Percentiles rank a stretch among this genome's conserved stretches.
These are phyloP conservation scores for Lachancea lanzarotensis DNA, from an alignment of 805 yeast genomes.

Conservation along the genomic window DNA sequence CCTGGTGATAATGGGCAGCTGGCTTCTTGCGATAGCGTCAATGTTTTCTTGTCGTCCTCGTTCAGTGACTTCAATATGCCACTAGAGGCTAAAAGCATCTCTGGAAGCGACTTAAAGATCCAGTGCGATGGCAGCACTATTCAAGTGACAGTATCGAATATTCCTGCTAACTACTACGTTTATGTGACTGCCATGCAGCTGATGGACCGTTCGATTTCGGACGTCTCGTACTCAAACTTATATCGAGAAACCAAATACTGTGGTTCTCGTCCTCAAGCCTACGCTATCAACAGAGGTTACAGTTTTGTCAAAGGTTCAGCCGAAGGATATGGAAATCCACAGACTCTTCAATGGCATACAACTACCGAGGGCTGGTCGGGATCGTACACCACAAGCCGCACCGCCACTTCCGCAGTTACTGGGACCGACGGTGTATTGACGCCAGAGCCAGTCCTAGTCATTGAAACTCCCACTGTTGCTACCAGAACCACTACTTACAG, in stretches of 20 bases:
- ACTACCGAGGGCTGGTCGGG: constrained; percentile 10
- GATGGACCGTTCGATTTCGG: constrained; percentile 2
- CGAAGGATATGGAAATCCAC: not conserved
- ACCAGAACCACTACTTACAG: constrained; percentile 6
- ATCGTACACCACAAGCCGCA: constrained; percentile 1
- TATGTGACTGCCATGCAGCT: constrained; percentile 11
- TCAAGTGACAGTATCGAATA: constrained; percentile 8
- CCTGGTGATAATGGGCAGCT: constrained; percentile 10
- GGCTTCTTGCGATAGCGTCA: constrained; percentile 10
- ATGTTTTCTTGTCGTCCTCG: constrained; percentile 8
- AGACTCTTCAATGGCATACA: constrained; percentile 2
- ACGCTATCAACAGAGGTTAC: not conserved
- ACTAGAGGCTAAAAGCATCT: constrained; percentile 8
- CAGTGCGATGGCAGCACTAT: constrained; percentile 10
- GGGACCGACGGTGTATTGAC: constrained; percentile 14
- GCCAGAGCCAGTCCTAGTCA: constrained; percentile 10
- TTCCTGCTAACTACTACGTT: constrained; percentile 11
- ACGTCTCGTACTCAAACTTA: not conserved
- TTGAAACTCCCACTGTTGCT: constrained; percentile 13
- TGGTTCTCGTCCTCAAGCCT: not conserved
- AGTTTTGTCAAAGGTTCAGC: constrained; percentile 2
- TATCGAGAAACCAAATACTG: not conserved
- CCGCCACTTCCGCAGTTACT: not conserved
- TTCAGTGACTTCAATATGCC: constrained; percentile 14
- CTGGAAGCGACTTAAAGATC: constrained; percentile 4